A percentile compares a stretch with the other conserved stretches of the same genome.
phyloP scores from a whole-genome alignment of 257 asterid genomes.

The Marsdenia floribunda region DNA sequence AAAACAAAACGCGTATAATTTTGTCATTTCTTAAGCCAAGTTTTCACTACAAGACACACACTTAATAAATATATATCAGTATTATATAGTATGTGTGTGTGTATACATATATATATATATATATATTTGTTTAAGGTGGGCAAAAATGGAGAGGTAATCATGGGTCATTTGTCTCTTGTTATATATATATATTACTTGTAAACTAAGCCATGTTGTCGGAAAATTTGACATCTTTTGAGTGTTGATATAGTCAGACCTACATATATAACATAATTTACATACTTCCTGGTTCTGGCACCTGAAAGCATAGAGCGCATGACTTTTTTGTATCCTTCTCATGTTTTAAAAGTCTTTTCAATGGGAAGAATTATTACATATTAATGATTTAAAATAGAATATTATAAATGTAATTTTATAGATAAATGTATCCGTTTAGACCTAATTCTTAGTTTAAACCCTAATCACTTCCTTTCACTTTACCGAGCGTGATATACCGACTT shows the following conservation, averaged over 20 bases:
- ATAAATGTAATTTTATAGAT: too few species aligned
- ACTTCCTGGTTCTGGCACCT: not conserved
- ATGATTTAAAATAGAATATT: too few species aligned
- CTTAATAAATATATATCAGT: not conserved
- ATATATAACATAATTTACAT: not conserved
- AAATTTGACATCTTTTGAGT: not conserved
- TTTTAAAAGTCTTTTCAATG: too few species aligned
- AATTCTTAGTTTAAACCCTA: too few species aligned
- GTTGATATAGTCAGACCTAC: slow-evolving; percentile 15
- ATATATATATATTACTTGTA: slow-evolving; percentile 17
- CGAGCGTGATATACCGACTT: too few species aligned
- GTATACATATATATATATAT: not conserved
- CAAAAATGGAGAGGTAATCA: slow-evolving; percentile 9
- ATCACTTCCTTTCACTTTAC: too few species aligned
- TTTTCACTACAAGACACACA: slow-evolving; percentile 17
- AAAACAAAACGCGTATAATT: not conserved
- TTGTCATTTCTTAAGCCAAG: not conserved
- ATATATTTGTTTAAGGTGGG: too few species aligned
- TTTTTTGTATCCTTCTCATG: not conserved
- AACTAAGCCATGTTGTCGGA: slow-evolving; percentile 6
- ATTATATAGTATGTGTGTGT: not conserved
- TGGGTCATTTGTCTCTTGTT: not conserved
- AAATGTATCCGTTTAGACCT: too few species aligned
- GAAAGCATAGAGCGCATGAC: not conserved
- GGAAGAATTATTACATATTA: too few species aligned